Evolutionary conservation across 208 protist species (phyloP).

Genomic region (Trypanosoma rangeli): DNA sequence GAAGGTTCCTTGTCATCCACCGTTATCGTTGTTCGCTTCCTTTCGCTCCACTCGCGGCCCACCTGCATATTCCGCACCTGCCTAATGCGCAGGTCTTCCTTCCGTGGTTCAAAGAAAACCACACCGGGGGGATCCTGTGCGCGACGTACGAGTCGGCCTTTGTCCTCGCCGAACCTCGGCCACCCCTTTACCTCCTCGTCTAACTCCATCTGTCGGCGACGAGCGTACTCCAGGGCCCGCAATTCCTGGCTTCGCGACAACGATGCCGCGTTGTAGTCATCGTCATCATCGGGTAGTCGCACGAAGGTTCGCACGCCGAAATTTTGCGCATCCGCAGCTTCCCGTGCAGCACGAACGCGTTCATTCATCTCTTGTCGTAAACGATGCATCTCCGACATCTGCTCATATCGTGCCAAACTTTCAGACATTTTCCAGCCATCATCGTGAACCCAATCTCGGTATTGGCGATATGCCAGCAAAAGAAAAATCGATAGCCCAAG

Average conservation of each 20-base stretch:
- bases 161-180: conserved; percentile 54
- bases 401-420: conserved; percentile 69
- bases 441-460: conserved; percentile 71
- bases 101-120: conserved; percentile 65
- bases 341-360: conserved; percentile 30
- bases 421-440: conserved; percentile 84
- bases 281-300: conserved; percentile 24
- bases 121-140: conserved; percentile 66
- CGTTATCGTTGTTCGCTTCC: background rate
- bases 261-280: conserved; percentile 13
- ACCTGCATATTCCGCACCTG: conserved; percentile 46
- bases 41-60: conserved; percentile 23
- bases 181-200: conserved; percentile 59
- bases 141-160: conserved; percentile 60
- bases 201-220: conserved; percentile 54
- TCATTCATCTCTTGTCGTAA: conserved; percentile 75
- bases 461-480: conserved; percentile 57
- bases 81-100: conserved; percentile 39
- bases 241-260: conserved; percentile 29
- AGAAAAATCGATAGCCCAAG: conserved; percentile 56
- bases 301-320: background rate
- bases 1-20: background rate
- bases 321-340: conserved; percentile 18
- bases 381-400: conserved; percentile 71
- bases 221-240: conserved; percentile 63